Conservation (phyloP, 2,329 filamentous ascomycete species). For the Aspergillus awamori region DNA sequence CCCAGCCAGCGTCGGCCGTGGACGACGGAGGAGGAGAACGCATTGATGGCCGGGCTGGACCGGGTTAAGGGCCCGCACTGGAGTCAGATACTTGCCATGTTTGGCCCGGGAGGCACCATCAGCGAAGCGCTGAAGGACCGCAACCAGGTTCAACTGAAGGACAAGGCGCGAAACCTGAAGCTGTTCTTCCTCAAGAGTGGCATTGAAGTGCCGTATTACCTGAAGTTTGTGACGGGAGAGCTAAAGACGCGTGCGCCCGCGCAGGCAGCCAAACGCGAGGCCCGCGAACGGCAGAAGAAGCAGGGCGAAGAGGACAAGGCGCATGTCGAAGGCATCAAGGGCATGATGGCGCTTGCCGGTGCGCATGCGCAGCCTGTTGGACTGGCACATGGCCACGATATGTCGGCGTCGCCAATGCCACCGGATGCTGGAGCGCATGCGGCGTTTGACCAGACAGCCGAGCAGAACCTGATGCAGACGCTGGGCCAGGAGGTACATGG, state of each 20-base stretch:
- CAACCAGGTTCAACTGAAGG: constrained; percentile 89
- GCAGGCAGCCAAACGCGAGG: constrained; percentile 54
- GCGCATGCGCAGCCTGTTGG: constrained; percentile 40
- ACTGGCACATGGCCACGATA: constrained; percentile 33
- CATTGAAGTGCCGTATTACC: constrained; percentile 84
- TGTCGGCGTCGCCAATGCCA: constrained; percentile 43
- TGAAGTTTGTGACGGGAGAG: constrained; percentile 86
- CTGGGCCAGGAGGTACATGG: constrained; percentile 46
- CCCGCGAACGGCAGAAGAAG: constrained; percentile 50
- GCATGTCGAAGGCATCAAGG: constrained; percentile 51
- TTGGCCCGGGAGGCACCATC: constrained; percentile 76
- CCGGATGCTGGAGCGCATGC: constrained; percentile 36
- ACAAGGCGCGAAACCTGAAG: constrained; percentile 88
- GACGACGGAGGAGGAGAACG: constrained; percentile 87
- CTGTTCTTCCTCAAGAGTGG: constrained; percentile 90
- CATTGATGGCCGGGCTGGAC: constrained; percentile 84
- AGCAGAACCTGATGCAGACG: constrained; percentile 50
- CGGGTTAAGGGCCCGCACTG: constrained; percentile 89
- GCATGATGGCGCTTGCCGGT: constrained; percentile 51
- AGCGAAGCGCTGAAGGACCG: constrained; percentile 84
- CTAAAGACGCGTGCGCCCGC: constrained; percentile 81
- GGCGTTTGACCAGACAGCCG: constrained; percentile 44
- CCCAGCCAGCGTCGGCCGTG: constrained; percentile 72
- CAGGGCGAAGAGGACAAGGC: constrained; percentile 52
- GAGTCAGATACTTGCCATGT: constrained; percentile 86